A percentile compares a stretch with the other conserved stretches of the same genome.
Conservation (phyloP, 306 rosid species). For the Carpinus fangiana region DNA sequence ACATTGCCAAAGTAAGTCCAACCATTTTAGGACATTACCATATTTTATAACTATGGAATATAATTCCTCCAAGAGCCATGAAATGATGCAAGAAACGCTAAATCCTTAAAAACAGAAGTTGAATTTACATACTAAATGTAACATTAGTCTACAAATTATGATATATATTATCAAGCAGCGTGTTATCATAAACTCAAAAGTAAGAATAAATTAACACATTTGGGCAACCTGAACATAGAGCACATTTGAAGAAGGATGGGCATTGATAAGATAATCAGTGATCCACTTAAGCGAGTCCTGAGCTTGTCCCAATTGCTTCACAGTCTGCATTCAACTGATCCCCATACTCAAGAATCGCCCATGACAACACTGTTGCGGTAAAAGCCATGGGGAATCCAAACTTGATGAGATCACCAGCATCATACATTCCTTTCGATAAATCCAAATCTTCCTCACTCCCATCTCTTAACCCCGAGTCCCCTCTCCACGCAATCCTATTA, state of each 20-base stretch:
- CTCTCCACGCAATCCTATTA: constrained; percentile 63
- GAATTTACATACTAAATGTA: not conserved
- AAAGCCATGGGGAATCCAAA: constrained; percentile 83
- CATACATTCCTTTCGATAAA: constrained; percentile 73
- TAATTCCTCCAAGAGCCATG: too few relatives aligned
- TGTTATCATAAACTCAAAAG: too few relatives aligned
- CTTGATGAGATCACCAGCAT: constrained; percentile 68
- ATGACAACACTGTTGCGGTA: constrained; percentile 69
- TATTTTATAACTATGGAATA: too few relatives aligned
- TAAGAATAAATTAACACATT: not conserved
- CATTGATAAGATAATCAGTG: constrained; percentile 64
- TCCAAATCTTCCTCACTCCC: constrained; percentile 64
- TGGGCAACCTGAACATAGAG: constrained; percentile 62
- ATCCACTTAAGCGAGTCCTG: constrained; percentile 57
- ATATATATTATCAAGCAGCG: too few relatives aligned
- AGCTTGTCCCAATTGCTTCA: constrained; percentile 54
- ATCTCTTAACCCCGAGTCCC: constrained; percentile 65
- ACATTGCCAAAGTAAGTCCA: too few relatives aligned
- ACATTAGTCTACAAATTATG: too few relatives aligned
- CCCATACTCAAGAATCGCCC: constrained; percentile 81
- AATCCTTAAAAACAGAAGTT: too few relatives aligned
- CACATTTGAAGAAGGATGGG: constrained; percentile 61
- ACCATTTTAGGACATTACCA: too few relatives aligned
- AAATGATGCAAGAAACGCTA: too few relatives aligned
- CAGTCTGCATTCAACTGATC: constrained; percentile 48